These are phyloP conservation scores for Trifolium subterraneum DNA, from an alignment of 306 rosid species.

Conservation along the genomic window DNA sequence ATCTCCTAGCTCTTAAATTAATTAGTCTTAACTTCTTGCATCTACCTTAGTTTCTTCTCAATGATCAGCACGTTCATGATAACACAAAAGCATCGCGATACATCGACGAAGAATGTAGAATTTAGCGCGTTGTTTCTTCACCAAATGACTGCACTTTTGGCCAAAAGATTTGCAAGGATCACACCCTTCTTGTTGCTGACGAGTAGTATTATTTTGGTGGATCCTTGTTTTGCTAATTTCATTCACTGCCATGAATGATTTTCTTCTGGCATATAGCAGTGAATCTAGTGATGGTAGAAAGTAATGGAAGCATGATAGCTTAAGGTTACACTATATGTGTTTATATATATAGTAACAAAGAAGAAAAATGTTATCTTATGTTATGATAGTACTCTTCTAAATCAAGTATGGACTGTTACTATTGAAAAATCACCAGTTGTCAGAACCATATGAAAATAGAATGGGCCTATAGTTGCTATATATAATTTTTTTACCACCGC, in stretches of 20 bases:
- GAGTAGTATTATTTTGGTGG: constrained; percentile 24
- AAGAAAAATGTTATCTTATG: constrained; percentile 29
- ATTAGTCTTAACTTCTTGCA: neutral
- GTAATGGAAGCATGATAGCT: constrained; percentile 39
- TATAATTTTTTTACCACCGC: constrained; percentile 40
- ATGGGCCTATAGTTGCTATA: constrained; percentile 55
- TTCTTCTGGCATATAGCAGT: constrained; percentile 39
- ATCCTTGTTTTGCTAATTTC: constrained; percentile 51
- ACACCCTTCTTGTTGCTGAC: constrained; percentile 44
- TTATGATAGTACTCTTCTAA: constrained; percentile 44
- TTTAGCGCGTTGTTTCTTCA: constrained; percentile 86
- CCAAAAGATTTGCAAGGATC: constrained; percentile 76
- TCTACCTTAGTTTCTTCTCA: constrained; percentile 5
- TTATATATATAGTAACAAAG: constrained; percentile 49
- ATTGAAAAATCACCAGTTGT: constrained; percentile 60
- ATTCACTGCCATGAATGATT: constrained; percentile 58
- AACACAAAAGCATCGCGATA: constrained; percentile 79
- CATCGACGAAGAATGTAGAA: constrained; percentile 92
- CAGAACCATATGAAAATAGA: constrained; percentile 55
- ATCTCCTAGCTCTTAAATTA: neutral
- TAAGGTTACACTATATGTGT: constrained; percentile 41
- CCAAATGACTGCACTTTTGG: constrained; percentile 74
- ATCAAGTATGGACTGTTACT: constrained; percentile 58
- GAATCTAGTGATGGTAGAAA: constrained; percentile 45
- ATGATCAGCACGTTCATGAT: constrained; percentile 69